Evolutionary conservation across 139 green algal species (phyloP), one percentile per base, ranked within the genome.

Genomic region (Marvania coccoides): DNA sequence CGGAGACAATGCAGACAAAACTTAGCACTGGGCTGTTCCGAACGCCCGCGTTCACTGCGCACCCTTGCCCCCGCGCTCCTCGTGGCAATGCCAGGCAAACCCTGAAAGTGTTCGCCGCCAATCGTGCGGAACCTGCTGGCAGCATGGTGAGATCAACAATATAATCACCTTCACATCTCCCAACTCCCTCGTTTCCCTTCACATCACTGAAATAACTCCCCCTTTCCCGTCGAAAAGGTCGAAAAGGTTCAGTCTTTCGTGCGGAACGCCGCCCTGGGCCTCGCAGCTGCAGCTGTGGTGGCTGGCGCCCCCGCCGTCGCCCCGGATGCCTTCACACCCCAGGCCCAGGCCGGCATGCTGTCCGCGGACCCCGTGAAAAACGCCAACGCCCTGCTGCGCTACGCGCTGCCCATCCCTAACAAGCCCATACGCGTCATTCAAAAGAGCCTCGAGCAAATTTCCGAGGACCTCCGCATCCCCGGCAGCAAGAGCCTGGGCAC

Each of bases 391-490:
- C 81, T 99, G 38, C 76, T 99, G 75, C 83, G 94, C 3, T 87
- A 97, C 63, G 89, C 95, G 2, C 81, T 99, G 35, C 95, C 94
- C 1, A 94, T 99, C 55, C 53, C 92, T 38, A 95, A 95, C 79
- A 95, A 96, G 77, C 74, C 81, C 8, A 95, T 97, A 33, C 75
- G 91, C 3, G 45, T 85, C 65, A 73, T 97, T 3, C 91, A 98
- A 85, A 81, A 85, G 34, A 74, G 84, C 0, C 79, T 99, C 51
- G 94, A 98, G 72, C 40, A 62, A 26, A 95, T 98, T 72, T 85
- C 67, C n/a, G 88, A 95, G 28, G 76, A 84, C 6, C 83, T 98
- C 58, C 85, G 86, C 51, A 77, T 96, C 34, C 93, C 93, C 6
- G 93, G 90, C 46, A 85, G 64, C 65, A 93, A 92, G 64, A 83